Evolutionary conservation across 2,329 filamentous ascomycete genomes (phyloP).

Genomic region (Trichoderma sp.): DNA sequence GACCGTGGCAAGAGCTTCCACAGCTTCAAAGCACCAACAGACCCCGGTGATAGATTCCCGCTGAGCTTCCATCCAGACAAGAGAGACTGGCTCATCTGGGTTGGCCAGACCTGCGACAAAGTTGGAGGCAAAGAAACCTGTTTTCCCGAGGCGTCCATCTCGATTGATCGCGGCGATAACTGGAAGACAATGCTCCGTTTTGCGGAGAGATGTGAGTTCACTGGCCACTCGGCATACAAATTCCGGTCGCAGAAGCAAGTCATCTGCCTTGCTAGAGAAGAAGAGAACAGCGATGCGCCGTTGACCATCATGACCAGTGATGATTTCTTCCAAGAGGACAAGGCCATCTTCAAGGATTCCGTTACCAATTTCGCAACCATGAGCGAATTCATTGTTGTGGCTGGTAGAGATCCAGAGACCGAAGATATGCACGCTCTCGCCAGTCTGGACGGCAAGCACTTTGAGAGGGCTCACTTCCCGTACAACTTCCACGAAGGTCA

Average conservation of each 20-base stretch:
- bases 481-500: slow-evolving; percentile 77
- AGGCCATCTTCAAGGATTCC: slow-evolving; percentile 51
- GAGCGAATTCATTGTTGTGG: slow-evolving; percentile 94
- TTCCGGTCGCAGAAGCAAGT: slow-evolving; percentile 57
- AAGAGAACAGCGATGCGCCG: slow-evolving; percentile 61
- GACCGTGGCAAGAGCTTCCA: slow-evolving; percentile 76
- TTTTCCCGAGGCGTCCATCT: slow-evolving; percentile 72
- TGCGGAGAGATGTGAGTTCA: slow-evolving; percentile 84
- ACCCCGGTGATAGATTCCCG: slow-evolving; percentile 45
- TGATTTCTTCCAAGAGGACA: slow-evolving; percentile 71
- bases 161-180: slow-evolving; percentile 74
- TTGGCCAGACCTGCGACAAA: slow-evolving; percentile 69
- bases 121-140: slow-evolving; percentile 57
- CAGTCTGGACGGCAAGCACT: slow-evolving; percentile 80
- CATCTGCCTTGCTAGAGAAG: slow-evolving; percentile 57
- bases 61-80: slow-evolving; percentile 81
- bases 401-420: slow-evolving; percentile 68
- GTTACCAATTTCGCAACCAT: slow-evolving; percentile 89
- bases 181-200: slow-evolving; percentile 77
- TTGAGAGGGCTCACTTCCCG: slow-evolving; percentile 84
- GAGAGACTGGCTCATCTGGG: slow-evolving; percentile 91
- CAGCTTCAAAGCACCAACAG: slow-evolving; percentile 69
- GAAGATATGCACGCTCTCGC: slow-evolving; percentile 74
- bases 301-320: slow-evolving; percentile 74
- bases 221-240: slow-evolving; percentile 62